A percentile compares a stretch with the other conserved stretches of the same genome.
Evolutionary conservation across 306 rosid genomes (phyloP).

Genomic region (Arachis stenosperma): DNA sequence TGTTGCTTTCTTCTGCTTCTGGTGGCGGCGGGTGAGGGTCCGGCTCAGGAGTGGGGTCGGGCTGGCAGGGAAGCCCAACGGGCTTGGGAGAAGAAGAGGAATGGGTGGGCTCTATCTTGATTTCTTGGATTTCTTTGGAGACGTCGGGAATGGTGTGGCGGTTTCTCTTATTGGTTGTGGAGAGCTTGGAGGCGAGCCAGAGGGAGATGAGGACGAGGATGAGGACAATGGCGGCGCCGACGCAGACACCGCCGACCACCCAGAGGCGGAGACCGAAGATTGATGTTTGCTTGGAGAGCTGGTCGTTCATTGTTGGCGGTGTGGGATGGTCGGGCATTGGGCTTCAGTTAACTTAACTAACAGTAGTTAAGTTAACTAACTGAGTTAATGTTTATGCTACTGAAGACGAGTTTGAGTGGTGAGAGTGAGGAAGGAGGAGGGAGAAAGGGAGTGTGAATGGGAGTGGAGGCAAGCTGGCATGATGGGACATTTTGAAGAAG

Average conservation of each 20-base stretch:
- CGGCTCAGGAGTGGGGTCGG: constrained; percentile 57
- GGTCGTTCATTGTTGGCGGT: constrained; percentile 56
- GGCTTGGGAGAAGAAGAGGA: not conserved
- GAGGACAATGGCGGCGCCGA: constrained; percentile 76
- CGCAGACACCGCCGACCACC: constrained; percentile 72
- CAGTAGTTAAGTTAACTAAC: too few species aligned
- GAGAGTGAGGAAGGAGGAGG: not conserved
- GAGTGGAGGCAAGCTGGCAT: constrained; percentile 56
- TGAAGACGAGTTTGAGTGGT: too few species aligned
- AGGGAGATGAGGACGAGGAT: constrained; percentile 69
- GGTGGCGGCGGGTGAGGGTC: constrained; percentile 41
- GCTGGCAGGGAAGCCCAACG: constrained; percentile 27
- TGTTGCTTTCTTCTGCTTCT: constrained; percentile 50
- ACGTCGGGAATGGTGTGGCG: constrained; percentile 54
- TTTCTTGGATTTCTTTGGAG: constrained; percentile 82
- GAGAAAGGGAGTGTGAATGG: not conserved
- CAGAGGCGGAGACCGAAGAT: constrained; percentile 75
- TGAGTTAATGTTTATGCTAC: too few species aligned
- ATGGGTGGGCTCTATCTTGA: constrained; percentile 37
- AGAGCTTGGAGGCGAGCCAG: constrained; percentile 67
- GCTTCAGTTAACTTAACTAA: too few species aligned
- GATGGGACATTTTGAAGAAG: constrained; percentile 45
- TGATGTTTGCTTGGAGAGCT: constrained; percentile 74
- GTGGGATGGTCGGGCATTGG: constrained; percentile 47
- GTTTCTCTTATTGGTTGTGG: constrained; percentile 38